Evolutionary conservation across 257 asterid species (phyloP), one percentile per base, ranked within the genome.

Genomic region (Marsdenia floribunda): DNA sequence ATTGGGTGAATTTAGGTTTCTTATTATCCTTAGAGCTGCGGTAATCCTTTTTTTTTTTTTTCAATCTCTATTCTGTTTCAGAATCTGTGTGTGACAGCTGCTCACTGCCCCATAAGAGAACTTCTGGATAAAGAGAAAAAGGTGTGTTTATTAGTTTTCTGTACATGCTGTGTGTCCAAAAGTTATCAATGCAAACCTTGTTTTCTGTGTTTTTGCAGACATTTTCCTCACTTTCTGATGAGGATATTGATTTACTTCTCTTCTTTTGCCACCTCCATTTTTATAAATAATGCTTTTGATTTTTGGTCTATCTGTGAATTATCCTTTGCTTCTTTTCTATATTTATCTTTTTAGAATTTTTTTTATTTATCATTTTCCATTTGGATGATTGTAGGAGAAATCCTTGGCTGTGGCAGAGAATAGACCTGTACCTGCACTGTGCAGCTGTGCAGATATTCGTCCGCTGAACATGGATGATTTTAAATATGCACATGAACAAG

Each of bases 1-100:
- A 10, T 63, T 0, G 4, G 12, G 5, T 69, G 73, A 47, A 46
- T 64, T 73, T 78, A 54, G 12, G 38, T 52, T 71, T 60, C 44
- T 74, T 33, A 40, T 47, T 33, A 50, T 70, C 49, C 61, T 69
- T 18, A 49, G 15, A 70, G 69, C 52, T 67, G 26, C 18, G 76
- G 69, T 58, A 24, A 64, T 69, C 57, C 19, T 72, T 73, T 80
- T 74, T 59, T 35, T 50, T 10, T n/a, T 68, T 66, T 4, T 40
- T 4, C 10, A 6, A 44, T 44, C 49, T 44, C 49, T 44, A 44
- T 16, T 77, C 72, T 66, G 47, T 79, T 78, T 73, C 88, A 94
- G 98, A 92, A 94, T 87, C 82, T 94, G 72, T 94, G 98, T 52
- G 95, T 89, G 73, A 79, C 97, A 15, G 98, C 98, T 75, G 98